Evolutionary conservation across 2,329 filamentous ascomycete species (phyloP).

Genomic region (Nemania serpens): DNA sequence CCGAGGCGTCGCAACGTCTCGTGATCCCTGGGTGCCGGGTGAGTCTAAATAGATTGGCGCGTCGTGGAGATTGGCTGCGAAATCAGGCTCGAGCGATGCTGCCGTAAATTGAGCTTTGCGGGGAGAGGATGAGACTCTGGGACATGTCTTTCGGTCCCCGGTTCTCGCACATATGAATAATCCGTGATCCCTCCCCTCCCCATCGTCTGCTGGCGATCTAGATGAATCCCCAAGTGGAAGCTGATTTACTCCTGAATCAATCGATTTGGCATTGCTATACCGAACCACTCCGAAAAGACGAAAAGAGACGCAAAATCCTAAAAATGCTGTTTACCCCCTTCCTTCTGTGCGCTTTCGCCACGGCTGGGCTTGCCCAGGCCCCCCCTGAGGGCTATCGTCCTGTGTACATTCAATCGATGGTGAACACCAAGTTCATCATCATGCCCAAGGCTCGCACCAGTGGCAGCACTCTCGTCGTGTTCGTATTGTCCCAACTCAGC

Average conservation of each 20-base stretch:
- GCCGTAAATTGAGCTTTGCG: conserved; percentile 30
- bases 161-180: conserved; percentile 17
- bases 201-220: neutral
- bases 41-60: conserved; percentile 33
- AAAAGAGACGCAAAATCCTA: conserved; percentile 26
- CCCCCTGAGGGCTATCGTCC: conserved; percentile 46
- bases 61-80: conserved; percentile 25
- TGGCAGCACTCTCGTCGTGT: conserved; percentile 45
- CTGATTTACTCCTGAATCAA: neutral
- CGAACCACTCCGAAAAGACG: neutral
- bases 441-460: conserved; percentile 41
- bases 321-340: conserved; percentile 40
- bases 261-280: neutral
- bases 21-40: conserved; percentile 14
- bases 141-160: neutral
- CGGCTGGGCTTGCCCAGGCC: conserved; percentile 43
- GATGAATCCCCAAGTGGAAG: neutral
- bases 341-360: conserved; percentile 41
- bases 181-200: conserved; percentile 5
- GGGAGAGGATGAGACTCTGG: conserved; percentile 13
- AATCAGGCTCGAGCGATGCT: conserved; percentile 35
- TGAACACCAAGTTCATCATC: conserved; percentile 48
- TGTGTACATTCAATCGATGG: conserved; percentile 47
- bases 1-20: conserved; percentile 10
- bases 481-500: conserved; percentile 21